These are phyloP conservation scores for Ciborinia camelliae DNA, from an alignment of 2,329 filamentous ascomycete genomes.

Conservation along the genomic window DNA sequence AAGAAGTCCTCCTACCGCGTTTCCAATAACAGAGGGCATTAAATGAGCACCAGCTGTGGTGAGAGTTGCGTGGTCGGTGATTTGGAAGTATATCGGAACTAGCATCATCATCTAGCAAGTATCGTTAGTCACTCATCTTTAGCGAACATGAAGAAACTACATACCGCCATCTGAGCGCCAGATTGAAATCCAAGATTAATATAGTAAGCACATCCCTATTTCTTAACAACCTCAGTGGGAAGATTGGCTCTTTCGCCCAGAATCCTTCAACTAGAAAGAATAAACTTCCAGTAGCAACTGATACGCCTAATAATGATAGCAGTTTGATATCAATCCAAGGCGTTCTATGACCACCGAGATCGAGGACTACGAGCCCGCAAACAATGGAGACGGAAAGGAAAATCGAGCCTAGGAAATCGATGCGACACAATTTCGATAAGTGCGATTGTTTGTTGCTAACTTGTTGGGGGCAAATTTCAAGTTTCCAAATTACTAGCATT, in stretches of 20 bases:
- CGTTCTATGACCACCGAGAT: slow-evolving; percentile 46
- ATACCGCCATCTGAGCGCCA: slow-evolving; percentile 55
- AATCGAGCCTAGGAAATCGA: slow-evolving; percentile 59
- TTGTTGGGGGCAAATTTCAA: slow-evolving; percentile 26
- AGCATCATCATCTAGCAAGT: slow-evolving; percentile 54
- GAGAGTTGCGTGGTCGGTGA: slow-evolving; percentile 55
- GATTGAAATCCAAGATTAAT: slow-evolving; percentile 51
- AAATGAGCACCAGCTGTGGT: slow-evolving; percentile 58
- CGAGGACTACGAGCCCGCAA: slow-evolving; percentile 45
- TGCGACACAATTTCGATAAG: slow-evolving; percentile 36
- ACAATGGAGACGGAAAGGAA: slow-evolving; percentile 44
- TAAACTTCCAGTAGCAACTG: slow-evolving; percentile 23
- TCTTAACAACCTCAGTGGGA: slow-evolving; percentile 53
- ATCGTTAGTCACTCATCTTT: too few species aligned
- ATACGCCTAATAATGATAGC: slow-evolving; percentile 35
- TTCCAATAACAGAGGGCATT: slow-evolving; percentile 64
- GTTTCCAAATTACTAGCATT: slow-evolving; percentile 38
- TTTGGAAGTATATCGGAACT: slow-evolving; percentile 67
- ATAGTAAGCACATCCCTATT: slow-evolving; percentile 53
- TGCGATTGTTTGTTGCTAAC: slow-evolving; percentile 17
- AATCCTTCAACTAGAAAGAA: slow-evolving; percentile 26
- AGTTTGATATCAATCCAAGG: slow-evolving; percentile 40
- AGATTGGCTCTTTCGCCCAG: slow-evolving; percentile 53
- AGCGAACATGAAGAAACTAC: too few species aligned
- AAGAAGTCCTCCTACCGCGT: slow-evolving; percentile 60